Conservation (phyloP, 352 stramenopile species). For the Phytophthora syringae region DNA sequence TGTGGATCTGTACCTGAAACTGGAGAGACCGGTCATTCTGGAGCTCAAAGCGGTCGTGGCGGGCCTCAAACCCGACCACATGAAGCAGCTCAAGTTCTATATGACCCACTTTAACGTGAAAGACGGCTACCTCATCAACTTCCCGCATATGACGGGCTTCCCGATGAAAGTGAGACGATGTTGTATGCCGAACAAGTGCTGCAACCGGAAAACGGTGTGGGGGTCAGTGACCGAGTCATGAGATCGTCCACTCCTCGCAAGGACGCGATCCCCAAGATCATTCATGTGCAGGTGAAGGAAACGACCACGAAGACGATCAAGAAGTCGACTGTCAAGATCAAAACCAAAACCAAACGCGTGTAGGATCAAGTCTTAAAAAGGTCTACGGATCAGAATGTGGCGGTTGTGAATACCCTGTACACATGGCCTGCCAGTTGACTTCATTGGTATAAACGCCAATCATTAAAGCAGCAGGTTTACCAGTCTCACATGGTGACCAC, state of each 20-base stretch:
- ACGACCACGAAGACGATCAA: constrained; percentile 2
- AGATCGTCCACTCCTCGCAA: constrained; percentile 19
- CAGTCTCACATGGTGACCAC: too few relatives aligned
- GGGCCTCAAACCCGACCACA: constrained; percentile 23
- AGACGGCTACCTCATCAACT: constrained; percentile 53
- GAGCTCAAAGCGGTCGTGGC: constrained; percentile 45
- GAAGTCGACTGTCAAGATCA: not conserved
- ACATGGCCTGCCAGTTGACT: too few relatives aligned
- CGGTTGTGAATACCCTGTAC: too few relatives aligned
- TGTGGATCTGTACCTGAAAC: constrained; percentile 39
- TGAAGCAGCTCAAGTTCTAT: constrained; percentile 53
- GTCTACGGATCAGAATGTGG: too few relatives aligned
- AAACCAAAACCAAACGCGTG: not conserved
- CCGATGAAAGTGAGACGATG: constrained; percentile 24
- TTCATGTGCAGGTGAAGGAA: constrained; percentile 21
- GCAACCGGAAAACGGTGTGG: constrained; percentile 20
- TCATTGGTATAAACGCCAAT: too few relatives aligned
- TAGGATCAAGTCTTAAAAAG: too few relatives aligned
- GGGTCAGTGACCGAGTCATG: constrained; percentile 27
- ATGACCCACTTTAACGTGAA: constrained; percentile 41
- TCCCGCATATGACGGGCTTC: constrained; percentile 41
- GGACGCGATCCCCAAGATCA: constrained; percentile 14
- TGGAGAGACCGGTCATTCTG: constrained; percentile 40
- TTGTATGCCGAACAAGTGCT: constrained; percentile 22
- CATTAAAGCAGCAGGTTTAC: too few relatives aligned